Percentiles rank a stretch among this genome's conserved stretches.
Conservation (phyloP, 139 green algal species). For the Bryopsis sp. region DNA sequence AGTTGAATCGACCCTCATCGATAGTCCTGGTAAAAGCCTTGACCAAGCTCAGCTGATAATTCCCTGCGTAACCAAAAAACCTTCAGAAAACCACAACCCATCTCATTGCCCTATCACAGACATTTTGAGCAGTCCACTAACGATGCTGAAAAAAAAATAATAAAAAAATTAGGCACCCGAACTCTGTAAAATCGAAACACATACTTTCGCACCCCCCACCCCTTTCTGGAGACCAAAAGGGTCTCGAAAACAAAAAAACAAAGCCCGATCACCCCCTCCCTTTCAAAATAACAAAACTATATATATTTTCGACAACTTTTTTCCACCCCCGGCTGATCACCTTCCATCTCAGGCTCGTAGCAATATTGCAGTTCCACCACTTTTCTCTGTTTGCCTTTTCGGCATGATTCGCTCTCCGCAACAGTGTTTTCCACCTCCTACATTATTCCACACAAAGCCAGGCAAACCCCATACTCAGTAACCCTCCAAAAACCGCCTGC, state of each 20-base stretch:
- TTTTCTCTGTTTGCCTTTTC: constrained; percentile 3
- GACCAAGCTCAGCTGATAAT: constrained; percentile 55
- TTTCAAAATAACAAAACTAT: too few species aligned
- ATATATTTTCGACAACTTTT: too few species aligned
- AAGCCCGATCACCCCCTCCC: too few species aligned
- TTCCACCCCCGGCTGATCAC: neutral
- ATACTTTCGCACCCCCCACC: too few species aligned
- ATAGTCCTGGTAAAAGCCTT: constrained; percentile 42
- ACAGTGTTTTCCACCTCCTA: neutral
- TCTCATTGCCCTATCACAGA: too few species aligned
- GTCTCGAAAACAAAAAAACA: too few species aligned
- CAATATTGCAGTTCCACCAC: neutral
- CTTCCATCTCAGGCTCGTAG: constrained; percentile 1
- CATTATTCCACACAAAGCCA: neutral
- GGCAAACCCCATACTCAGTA: neutral
- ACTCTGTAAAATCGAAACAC: too few species aligned
- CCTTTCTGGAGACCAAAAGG: too few species aligned
- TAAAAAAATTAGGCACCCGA: too few species aligned
- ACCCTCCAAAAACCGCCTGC: neutral
- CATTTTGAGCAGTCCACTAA: too few species aligned
- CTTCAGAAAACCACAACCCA: too few species aligned
- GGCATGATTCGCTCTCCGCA: neutral
- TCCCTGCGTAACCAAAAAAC: constrained; percentile 27
- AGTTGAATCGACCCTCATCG: constrained; percentile 51
- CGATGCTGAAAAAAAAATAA: too few species aligned